Evolutionary conservation across 139 green algal genomes (phyloP), one percentile per base, ranked within the genome.

Genomic region (Chlamydomonas sphaeroides): DNA sequence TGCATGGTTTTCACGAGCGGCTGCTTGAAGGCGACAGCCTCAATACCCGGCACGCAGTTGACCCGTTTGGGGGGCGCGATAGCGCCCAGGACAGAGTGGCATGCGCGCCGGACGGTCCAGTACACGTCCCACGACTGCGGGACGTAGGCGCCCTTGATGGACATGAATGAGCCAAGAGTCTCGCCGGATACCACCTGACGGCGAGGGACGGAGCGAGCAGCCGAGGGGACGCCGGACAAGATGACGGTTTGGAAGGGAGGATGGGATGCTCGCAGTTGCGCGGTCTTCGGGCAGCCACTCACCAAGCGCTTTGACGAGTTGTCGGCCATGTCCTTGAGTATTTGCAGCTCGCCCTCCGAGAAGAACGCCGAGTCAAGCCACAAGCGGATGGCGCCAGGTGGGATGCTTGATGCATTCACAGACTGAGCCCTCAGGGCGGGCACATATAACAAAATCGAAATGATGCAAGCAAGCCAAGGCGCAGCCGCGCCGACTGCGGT

Each of bases 1-100:
- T 85, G 73, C 87, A 95, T 81, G 35, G 88, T 91, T 23, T 51
- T 38, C 11, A 91, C 75, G 28, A 96, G 86, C 1, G 68, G 53
- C 51, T 80, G 70, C 74, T 96, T 96, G 57, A 77, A 56, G 0
- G 92, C 88, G 23, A 96, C 74, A 0, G 87, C 80, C 3, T 85
- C 49, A 0, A 78, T 75, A 14, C 93, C 93, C 0, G 93, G 93
- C 1, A 93, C 67, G 76, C 92, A 95, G 77, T 86, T 93, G 36
- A 93, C 86, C 5, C 76, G 56, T 62, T 95, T 77, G 42, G 65
- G 87, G 30, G 38, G 81, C 49, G 53, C 83, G 17, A 70, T 28
- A 7, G 71, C 53, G 17, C 48, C 74, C 49, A 86, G 41, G 57
- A 82, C 65, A 35, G 68, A 42, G 79, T 80, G 78, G 45, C 76